A percentile compares a stretch with the other conserved stretches of the same genome.
These are phyloP conservation scores for Fusarium oligoseptatum DNA, from an alignment of 2,329 filamentous ascomycete species.

Conservation along the genomic window DNA sequence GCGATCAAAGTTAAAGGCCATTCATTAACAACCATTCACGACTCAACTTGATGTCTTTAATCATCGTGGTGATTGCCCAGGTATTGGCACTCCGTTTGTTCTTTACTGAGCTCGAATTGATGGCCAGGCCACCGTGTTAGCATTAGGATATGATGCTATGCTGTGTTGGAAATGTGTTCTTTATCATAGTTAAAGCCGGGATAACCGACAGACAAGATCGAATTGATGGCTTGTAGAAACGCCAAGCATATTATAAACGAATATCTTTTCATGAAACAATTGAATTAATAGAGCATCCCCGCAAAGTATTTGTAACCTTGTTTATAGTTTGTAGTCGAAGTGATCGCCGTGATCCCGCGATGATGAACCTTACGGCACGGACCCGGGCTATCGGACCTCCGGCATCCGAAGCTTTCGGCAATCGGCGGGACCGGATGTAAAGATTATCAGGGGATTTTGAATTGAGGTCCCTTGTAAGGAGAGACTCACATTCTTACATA, in stretches of 20 bases:
- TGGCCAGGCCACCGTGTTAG: no score
- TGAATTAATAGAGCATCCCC: neutral
- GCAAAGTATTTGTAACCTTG: neutral
- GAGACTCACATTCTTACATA: neutral
- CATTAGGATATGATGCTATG: no score
- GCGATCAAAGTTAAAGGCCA: neutral
- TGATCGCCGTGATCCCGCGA: neutral
- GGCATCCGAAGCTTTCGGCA: neutral
- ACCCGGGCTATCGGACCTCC: neutral
- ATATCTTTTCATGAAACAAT: neutral
- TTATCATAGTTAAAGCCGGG: no score
- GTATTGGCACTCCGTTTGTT: neutral
- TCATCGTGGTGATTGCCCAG: neutral
- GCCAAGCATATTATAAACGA: no score
- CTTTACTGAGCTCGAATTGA: no score
- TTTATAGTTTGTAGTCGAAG: neutral
- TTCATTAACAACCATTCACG: neutral
- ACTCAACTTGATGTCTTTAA: neutral
- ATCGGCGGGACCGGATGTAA: neutral
- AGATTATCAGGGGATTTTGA: constrained; percentile 1
- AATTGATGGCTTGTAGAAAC: no score
- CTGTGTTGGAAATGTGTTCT: no score
- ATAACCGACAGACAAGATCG: no score
- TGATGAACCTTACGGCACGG: neutral
- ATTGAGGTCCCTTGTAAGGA: constrained; percentile 8